Conservation (phyloP, 352 stramenopile species). For the Elongisporangium prolatum region DNA sequence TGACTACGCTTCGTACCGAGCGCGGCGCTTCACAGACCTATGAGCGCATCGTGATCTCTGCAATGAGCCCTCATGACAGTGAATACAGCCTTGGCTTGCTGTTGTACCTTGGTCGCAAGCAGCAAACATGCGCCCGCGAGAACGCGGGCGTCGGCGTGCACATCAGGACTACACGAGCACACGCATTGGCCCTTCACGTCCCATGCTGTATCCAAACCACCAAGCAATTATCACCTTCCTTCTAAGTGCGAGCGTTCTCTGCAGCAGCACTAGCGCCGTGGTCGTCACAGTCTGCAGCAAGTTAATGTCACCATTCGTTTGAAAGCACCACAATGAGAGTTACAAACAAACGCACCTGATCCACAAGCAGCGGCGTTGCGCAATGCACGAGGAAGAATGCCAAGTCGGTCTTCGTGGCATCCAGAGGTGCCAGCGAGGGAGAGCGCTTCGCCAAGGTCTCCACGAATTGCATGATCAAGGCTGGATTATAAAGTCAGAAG, state of each 20-base stretch:
- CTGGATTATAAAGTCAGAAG: not conserved
- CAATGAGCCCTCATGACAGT: not conserved
- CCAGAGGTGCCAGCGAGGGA: not conserved
- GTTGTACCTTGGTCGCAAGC: constrained; percentile 11
- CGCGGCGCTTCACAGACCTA: constrained; percentile 43
- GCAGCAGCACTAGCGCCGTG: constrained; percentile 12
- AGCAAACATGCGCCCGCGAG: constrained; percentile 10
- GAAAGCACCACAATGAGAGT: not conserved
- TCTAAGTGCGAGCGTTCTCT: constrained; percentile 12
- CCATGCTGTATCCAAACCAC: not conserved
- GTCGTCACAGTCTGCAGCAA: constrained; percentile 8
- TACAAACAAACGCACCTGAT: not conserved
- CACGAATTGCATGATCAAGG: not conserved
- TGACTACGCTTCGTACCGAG: constrained; percentile 43
- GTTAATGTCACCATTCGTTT: not conserved
- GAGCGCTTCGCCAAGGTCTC: not conserved
- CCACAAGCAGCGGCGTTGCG: not conserved
- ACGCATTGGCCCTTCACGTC: not conserved
- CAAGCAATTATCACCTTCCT: constrained; percentile 11
- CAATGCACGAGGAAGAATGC: not conserved
- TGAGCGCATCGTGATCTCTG: not conserved
- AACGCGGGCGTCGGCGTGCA: constrained; percentile 4
- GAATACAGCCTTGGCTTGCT: not conserved
- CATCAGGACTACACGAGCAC: not conserved
- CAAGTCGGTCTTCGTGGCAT: not conserved